These are phyloP conservation scores for Fraxinus platypoda DNA, from an alignment of 305 asterid genomes.

Conservation along the genomic window DNA sequence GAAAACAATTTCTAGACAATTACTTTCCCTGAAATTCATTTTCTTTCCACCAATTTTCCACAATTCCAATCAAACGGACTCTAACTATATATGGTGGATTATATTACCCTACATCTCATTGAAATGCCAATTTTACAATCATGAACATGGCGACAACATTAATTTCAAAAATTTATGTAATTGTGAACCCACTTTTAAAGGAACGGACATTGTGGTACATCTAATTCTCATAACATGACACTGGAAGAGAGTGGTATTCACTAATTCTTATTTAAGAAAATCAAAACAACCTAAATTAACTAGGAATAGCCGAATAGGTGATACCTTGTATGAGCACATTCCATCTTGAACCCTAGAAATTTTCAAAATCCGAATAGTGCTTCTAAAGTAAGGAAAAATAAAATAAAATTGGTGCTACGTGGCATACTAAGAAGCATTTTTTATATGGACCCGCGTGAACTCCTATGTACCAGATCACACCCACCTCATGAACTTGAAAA, in stretches of 20 bases:
- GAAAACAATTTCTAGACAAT: too few species aligned
- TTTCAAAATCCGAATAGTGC: not conserved
- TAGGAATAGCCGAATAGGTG: not conserved
- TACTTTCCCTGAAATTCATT: too few species aligned
- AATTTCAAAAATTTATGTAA: too few species aligned
- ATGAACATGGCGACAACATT: too few species aligned
- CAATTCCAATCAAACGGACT: too few species aligned
- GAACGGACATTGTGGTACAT: not conserved
- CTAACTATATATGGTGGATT: too few species aligned
- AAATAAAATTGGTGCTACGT: not conserved
- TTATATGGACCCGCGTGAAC: not conserved
- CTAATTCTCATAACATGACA: not conserved
- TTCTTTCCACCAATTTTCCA: too few species aligned
- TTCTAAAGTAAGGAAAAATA: not conserved
- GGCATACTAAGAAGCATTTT: conserved; percentile 1
- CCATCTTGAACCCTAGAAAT: not conserved
- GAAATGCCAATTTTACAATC: not conserved
- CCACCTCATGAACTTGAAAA: not conserved
- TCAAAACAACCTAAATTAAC: not conserved
- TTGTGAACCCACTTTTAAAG: too few species aligned
- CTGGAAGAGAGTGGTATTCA: not conserved
- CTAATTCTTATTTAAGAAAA: not conserved
- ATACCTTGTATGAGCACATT: not conserved
- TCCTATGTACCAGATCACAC: conserved; percentile 1
- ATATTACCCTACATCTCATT: not conserved